A percentile compares a stretch with the other conserved stretches of the same genome.
Evolutionary conservation across 805 yeast genomes (phyloP).

Genomic region (Candida tibetensis): DNA sequence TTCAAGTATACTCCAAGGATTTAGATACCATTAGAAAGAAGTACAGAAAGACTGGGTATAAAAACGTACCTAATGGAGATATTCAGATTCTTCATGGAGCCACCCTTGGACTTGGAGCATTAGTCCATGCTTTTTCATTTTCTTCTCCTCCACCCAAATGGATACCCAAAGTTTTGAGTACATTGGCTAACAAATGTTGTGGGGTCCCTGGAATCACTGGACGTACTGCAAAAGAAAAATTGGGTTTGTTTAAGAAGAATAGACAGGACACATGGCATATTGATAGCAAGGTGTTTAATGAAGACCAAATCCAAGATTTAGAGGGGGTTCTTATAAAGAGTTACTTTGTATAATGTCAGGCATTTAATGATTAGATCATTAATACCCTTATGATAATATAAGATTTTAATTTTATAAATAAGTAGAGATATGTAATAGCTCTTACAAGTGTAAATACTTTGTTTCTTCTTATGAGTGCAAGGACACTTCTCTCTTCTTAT

Average conservation of each 20-base stretch:
- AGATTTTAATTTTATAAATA: too few relatives aligned
- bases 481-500: too few relatives aligned
- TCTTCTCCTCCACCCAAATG: slow-evolving; percentile 87
- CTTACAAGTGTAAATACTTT: too few relatives aligned
- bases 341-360: slow-evolving; percentile 62
- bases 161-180: slow-evolving; percentile 73
- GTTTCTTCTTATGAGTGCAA: too few relatives aligned
- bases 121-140: slow-evolving; percentile 87
- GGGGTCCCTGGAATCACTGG: slow-evolving; percentile 78
- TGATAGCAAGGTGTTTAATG: slow-evolving; percentile 71
- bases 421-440: too few relatives aligned
- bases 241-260: slow-evolving; percentile 84
- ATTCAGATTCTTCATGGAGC: slow-evolving; percentile 71
- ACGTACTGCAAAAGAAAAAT: slow-evolving; percentile 72
- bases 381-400: too few relatives aligned
- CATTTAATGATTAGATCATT: not conserved
- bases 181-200: slow-evolving; percentile 67
- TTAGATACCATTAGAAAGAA: slow-evolving; percentile 42
- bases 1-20: slow-evolving; percentile 25
- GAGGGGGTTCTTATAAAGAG: slow-evolving; percentile 95
- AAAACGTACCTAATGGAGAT: slow-evolving; percentile 37
- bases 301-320: slow-evolving; percentile 79
- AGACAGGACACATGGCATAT: slow-evolving; percentile 97
- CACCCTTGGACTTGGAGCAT: slow-evolving; percentile 82
- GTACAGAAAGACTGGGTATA: slow-evolving; percentile 39